Conservation (phyloP, 2,329 filamentous ascomycete genomes). For the Monilinia fructicola region DNA sequence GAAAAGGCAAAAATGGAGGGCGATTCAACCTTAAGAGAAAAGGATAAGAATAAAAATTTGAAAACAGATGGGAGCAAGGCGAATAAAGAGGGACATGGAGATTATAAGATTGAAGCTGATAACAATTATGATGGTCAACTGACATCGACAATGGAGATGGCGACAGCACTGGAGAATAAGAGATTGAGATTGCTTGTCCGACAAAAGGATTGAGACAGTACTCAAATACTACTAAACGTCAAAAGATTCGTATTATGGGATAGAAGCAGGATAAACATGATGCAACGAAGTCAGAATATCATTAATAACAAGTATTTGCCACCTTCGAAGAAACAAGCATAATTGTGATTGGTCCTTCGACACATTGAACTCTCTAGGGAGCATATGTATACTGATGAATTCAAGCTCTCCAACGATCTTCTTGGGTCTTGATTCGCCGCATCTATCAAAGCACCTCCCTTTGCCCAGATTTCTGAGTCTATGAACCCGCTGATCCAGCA, state of each 20-base stretch:
- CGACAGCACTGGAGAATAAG: background rate
- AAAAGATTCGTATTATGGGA: fast-evolving
- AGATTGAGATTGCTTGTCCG: background rate
- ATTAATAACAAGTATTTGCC: background rate
- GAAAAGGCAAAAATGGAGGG: background rate
- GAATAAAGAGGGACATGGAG: fast-evolving
- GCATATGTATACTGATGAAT: background rate
- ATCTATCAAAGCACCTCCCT: too few species aligned
- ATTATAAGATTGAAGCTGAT: background rate
- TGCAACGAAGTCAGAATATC: background rate
- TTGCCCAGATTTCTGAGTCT: too few species aligned
- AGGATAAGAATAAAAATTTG: background rate
- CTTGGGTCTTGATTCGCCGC: too few species aligned
- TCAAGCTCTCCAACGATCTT: too few species aligned
- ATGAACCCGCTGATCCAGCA: too few species aligned
- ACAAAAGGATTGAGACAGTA: background rate
- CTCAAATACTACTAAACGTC: background rate
- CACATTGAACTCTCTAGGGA: background rate
- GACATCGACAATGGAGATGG: background rate
- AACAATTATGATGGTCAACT: background rate
- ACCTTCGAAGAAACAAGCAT: background rate
- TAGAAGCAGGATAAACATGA: background rate
- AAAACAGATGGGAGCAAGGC: background rate
- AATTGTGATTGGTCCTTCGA: background rate
- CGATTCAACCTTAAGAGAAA: background rate